Percentiles rank a stretch among this genome's conserved stretches.
These are phyloP conservation scores for Saprolegnia diclina DNA, from an alignment of 352 stramenopile genomes.

Conservation along the genomic window DNA sequence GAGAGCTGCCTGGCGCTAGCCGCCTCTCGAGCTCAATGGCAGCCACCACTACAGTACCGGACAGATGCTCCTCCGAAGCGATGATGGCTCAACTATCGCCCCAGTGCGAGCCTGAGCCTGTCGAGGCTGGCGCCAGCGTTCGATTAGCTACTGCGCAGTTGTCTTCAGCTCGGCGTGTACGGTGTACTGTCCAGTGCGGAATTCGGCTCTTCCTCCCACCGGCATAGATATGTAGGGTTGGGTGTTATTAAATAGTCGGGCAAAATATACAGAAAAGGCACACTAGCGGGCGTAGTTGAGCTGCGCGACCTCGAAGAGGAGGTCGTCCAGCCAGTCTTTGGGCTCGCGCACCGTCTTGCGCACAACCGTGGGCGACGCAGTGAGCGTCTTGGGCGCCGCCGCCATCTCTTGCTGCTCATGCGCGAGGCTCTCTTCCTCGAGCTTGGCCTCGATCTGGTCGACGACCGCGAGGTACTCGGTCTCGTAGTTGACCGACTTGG, in stretches of 20 bases:
- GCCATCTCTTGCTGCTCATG: neutral
- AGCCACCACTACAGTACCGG: too few species aligned
- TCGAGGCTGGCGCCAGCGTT: too few species aligned
- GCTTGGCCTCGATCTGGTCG: slow-evolving; percentile 15
- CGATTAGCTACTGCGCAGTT: too few species aligned
- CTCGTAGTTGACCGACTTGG: slow-evolving; percentile 7
- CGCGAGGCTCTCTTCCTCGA: slow-evolving; percentile 15
- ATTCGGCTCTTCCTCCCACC: neutral
- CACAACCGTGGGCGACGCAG: neutral
- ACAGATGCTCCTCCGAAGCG: too few species aligned
- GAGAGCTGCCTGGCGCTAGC: too few species aligned
- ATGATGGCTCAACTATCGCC: too few species aligned
- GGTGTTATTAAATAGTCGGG: too few species aligned
- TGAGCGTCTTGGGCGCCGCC: neutral
- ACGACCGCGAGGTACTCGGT: slow-evolving; percentile 17
- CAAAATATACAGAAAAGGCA: neutral
- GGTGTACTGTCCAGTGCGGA: too few species aligned
- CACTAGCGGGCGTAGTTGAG: slow-evolving; percentile 4
- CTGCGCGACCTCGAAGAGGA: slow-evolving; percentile 10
- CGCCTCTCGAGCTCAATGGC: too few species aligned
- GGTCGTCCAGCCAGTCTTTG: slow-evolving; percentile 13
- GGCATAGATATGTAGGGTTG: neutral
- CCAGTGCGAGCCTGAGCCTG: too few species aligned
- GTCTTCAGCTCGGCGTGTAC: too few species aligned
- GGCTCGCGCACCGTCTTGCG: slow-evolving; percentile 1